These are phyloP conservation scores for Schizophyllum amplum DNA, from an alignment of 1,284 basidiomycete species.

Conservation along the genomic window DNA sequence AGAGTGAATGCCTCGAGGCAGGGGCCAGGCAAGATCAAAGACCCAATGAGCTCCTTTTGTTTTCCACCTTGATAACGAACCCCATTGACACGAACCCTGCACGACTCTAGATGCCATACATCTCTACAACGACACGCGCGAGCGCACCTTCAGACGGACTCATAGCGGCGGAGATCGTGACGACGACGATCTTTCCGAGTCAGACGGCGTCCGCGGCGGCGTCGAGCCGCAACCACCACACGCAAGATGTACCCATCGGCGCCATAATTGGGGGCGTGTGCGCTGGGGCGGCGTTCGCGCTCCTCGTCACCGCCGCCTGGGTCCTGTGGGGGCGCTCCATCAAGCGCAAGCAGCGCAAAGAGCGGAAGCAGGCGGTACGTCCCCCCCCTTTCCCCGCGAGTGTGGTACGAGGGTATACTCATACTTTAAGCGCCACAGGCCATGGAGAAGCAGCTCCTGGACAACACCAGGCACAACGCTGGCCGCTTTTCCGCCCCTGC, in stretches of 20 bases:
- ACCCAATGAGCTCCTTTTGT: background rate
- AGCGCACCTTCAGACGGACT: background rate
- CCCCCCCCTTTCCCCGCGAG: background rate
- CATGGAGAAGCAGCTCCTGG: constrained; percentile 13
- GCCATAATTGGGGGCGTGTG: constrained; percentile 43
- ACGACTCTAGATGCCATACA: background rate
- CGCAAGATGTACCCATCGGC: constrained; percentile 31
- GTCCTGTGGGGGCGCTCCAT: constrained; percentile 40
- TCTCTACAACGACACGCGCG: background rate
- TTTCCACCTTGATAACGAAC: background rate
- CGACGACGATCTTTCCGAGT: constrained; percentile 26
- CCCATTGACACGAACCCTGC: background rate
- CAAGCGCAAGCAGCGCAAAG: constrained; percentile 27
- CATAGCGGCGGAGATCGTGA: constrained; percentile 1
- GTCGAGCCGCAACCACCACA: constrained; percentile 11
- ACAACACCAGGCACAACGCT: constrained; percentile 34
- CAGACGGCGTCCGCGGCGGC: constrained; percentile 9
- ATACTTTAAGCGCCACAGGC: constrained; percentile 7
- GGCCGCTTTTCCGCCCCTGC: constrained; percentile 8
- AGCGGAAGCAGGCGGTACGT: constrained; percentile 33
- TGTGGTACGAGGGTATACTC: too few species aligned
- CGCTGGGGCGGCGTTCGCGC: constrained; percentile 39
- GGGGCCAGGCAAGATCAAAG: background rate
- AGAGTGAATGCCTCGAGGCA: background rate
- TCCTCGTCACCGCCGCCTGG: constrained; percentile 37